A percentile compares a stretch with the other conserved stretches of the same genome.
Evolutionary conservation across 352 stramenopile species (phyloP).

Genomic region (Globisporangium emineosum): DNA sequence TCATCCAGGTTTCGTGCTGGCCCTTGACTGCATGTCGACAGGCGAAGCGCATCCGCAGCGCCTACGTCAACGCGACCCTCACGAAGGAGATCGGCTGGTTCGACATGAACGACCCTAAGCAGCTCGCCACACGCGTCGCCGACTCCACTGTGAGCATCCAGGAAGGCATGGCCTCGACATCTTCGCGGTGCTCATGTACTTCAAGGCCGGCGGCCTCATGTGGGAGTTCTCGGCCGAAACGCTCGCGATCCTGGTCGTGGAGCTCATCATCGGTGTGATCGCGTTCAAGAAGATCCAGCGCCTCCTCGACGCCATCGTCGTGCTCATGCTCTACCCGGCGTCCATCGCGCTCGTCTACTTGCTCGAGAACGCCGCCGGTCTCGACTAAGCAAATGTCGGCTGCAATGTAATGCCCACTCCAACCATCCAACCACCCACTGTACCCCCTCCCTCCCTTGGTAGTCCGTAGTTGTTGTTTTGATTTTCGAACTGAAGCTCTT

Average conservation of each 20-base stretch:
- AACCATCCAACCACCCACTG: neutral
- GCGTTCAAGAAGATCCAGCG: conserved; percentile 88
- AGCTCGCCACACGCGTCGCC: conserved; percentile 27
- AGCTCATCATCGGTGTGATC: conserved; percentile 87
- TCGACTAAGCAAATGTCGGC: conserved; percentile 71
- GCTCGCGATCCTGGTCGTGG: conserved; percentile 94
- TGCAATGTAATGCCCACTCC: no score
- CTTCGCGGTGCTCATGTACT: conserved; percentile 96
- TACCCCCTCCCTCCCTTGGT: neutral
- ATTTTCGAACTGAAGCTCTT: neutral
- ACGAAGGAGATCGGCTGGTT: conserved; percentile 47
- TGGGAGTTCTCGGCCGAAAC: conserved; percentile 99
- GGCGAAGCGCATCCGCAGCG: conserved; percentile 32
- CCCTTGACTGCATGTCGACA: conserved; percentile 59
- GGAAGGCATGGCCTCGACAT: conserved; percentile 89
- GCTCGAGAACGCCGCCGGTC: conserved; percentile 89
- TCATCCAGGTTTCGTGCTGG: conserved; percentile 51
- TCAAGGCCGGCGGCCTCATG: conserved; percentile 87
- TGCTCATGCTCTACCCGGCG: conserved; percentile 91
- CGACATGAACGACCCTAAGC: conserved; percentile 36
- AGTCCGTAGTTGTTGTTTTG: neutral
- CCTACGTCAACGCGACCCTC: conserved; percentile 34
- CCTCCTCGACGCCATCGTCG: conserved; percentile 71
- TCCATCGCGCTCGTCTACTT: conserved; percentile 92
- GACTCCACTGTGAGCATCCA: conserved; percentile 52